A percentile compares a stretch with the other conserved stretches of the same genome.
Evolutionary conservation across 1,284 basidiomycete species (phyloP).

Genomic region (Porogramme epimiltina): DNA sequence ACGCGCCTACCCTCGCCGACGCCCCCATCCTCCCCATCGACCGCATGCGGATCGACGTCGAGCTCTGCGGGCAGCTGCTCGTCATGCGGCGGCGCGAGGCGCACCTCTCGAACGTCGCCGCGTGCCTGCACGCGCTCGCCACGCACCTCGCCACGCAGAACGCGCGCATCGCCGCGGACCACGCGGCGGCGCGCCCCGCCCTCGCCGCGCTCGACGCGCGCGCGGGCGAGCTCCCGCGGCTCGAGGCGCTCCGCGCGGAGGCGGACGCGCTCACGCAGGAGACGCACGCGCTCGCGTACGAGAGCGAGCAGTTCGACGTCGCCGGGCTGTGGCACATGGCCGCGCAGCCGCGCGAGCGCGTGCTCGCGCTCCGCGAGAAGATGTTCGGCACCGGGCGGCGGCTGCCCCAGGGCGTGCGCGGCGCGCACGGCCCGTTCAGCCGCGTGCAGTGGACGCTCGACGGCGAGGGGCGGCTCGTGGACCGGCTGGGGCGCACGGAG

Average conservation of each 20-base stretch:
- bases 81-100: constrained; percentile 66
- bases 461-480: constrained; percentile 61
- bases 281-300: constrained; percentile 69
- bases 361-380: constrained; percentile 58
- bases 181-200: constrained; percentile 49
- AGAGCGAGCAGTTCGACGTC: constrained; percentile 66
- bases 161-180: constrained; percentile 53
- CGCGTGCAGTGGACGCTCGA: constrained; percentile 70
- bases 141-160: constrained; percentile 54
- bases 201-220: constrained; percentile 49
- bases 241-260: constrained; percentile 50
- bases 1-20: constrained; percentile 46
- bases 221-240: constrained; percentile 46
- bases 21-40: constrained; percentile 54
- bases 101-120: constrained; percentile 48
- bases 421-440: constrained; percentile 60
- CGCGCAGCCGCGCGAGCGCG: constrained; percentile 59
- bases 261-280: constrained; percentile 60
- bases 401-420: constrained; percentile 44
- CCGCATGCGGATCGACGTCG: constrained; percentile 74
- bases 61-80: constrained; percentile 71
- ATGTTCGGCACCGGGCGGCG: constrained; percentile 52
- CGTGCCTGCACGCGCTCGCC: constrained; percentile 53
- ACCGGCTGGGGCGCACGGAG: constrained; percentile 68
- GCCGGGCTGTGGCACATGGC: constrained; percentile 68